These are phyloP conservation scores for Platanthera zijinensis DNA, from an alignment of 106 monocot species.

Conservation along the genomic window DNA sequence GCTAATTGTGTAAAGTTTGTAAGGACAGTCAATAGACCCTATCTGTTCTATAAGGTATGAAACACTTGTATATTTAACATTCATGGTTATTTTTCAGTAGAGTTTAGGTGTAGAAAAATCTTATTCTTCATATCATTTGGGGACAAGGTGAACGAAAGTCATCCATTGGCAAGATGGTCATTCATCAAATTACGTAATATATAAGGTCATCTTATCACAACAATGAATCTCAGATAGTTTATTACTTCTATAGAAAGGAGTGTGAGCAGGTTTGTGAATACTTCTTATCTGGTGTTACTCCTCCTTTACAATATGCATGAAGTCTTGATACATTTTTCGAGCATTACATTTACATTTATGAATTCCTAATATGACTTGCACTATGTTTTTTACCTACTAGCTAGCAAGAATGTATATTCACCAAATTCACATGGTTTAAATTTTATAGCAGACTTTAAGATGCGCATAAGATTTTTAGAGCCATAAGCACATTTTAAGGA, in stretches of 20 bases:
- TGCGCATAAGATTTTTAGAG: neutral
- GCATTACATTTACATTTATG: neutral
- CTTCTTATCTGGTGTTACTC: neutral
- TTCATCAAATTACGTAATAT: conserved; percentile 90
- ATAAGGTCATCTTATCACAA: conserved; percentile 73
- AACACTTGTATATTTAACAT: too few species aligned
- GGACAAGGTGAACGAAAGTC: conserved; percentile 92
- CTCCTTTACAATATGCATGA: neutral
- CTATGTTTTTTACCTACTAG: neutral
- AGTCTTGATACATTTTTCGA: neutral
- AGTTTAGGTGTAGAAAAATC: too few species aligned
- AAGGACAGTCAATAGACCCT: too few species aligned
- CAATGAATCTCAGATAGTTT: conserved; percentile 95
- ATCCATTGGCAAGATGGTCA: conserved; percentile 68
- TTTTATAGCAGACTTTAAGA: neutral
- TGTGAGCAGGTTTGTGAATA: conserved; percentile 70
- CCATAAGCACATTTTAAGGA: neutral
- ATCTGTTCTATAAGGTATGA: too few species aligned
- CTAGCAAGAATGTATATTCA: neutral
- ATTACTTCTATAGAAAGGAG: conserved; percentile 97
- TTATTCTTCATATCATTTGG: too few species aligned
- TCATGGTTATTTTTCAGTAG: too few species aligned
- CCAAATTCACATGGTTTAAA: neutral
- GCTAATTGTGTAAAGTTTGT: too few species aligned
- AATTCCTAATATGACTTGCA: neutral